A percentile compares a stretch with the other conserved stretches of the same genome.
These are phyloP conservation scores for Gracilaria gracilis DNA, from an alignment of 23 red algal genomes.

Conservation along the genomic window DNA sequence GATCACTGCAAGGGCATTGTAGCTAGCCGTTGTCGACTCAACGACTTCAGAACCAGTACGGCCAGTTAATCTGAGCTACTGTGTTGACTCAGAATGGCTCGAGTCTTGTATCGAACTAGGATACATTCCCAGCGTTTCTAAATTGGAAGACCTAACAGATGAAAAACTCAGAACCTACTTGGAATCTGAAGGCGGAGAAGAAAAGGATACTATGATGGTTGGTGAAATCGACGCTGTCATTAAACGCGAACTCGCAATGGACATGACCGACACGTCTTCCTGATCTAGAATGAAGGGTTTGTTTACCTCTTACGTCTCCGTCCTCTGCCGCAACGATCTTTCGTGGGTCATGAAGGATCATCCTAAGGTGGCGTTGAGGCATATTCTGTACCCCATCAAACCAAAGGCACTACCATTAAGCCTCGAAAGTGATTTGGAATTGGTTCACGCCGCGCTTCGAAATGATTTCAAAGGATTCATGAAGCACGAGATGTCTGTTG, in stretches of 20 bases:
- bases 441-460: neutral
- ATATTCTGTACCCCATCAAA: neutral
- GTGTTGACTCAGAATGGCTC: no score
- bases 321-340: neutral
- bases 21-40: slow-evolving; percentile 2
- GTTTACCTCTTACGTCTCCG: no score
- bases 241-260: neutral
- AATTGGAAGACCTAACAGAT: neutral
- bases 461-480: no score
- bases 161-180: neutral
- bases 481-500: neutral
- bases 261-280: no score
- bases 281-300: no score
- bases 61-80: no score
- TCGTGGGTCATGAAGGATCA: neutral
- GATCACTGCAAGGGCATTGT: neutral
- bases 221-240: neutral
- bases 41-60: no score
- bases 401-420: neutral
- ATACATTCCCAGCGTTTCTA: neutral
- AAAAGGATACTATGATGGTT: neutral
- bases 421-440: neutral
- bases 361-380: neutral
- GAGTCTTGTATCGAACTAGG: no score
- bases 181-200: neutral